phyloP scores from a whole-genome alignment of 1,139 yeast genomes.

The Cylindricascospora bacillispora region DNA sequence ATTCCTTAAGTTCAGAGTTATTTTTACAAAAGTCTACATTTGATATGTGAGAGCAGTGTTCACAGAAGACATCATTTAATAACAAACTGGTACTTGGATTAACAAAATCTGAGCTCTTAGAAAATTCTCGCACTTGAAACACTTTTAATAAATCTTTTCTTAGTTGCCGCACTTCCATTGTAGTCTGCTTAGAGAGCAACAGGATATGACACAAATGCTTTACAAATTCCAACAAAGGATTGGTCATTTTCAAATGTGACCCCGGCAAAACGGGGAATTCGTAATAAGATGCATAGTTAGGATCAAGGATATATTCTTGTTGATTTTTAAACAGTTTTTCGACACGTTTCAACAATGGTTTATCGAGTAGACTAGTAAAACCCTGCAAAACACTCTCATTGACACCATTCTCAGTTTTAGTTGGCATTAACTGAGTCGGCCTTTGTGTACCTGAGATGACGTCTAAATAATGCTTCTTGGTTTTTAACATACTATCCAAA shows the following conservation, averaged over 20 bases:
- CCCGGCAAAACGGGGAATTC: constrained; percentile 67
- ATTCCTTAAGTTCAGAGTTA: constrained; percentile 31
- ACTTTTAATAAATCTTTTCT: constrained; percentile 61
- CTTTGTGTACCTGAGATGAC: constrained; percentile 42
- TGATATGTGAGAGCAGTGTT: constrained; percentile 57
- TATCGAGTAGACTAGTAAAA: constrained; percentile 37
- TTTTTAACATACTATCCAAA: constrained; percentile 54
- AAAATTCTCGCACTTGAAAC: constrained; percentile 76
- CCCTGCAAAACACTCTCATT: constrained; percentile 30
- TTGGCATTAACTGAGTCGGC: constrained; percentile 51
- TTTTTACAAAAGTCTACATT: constrained; percentile 80
- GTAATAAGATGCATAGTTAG: constrained; percentile 52
- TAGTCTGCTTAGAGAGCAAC: constrained; percentile 49
- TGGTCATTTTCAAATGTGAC: constrained; percentile 43
- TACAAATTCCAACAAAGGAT: constrained; percentile 71
- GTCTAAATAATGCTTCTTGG: constrained; percentile 32
- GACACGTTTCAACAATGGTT: constrained; percentile 54
- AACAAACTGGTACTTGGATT: constrained; percentile 65
- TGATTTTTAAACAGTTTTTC: constrained; percentile 55
- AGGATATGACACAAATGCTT: constrained; percentile 66
- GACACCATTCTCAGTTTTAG: constrained; percentile 28
- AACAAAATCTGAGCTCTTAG: constrained; percentile 57
- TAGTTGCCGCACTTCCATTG: constrained; percentile 60
- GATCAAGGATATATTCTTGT: constrained; percentile 57
- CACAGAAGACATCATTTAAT: constrained; percentile 63